These are phyloP conservation scores for Cladophialophora exuberans DNA, from an alignment of 2,329 filamentous ascomycete genomes.

Conservation along the genomic window DNA sequence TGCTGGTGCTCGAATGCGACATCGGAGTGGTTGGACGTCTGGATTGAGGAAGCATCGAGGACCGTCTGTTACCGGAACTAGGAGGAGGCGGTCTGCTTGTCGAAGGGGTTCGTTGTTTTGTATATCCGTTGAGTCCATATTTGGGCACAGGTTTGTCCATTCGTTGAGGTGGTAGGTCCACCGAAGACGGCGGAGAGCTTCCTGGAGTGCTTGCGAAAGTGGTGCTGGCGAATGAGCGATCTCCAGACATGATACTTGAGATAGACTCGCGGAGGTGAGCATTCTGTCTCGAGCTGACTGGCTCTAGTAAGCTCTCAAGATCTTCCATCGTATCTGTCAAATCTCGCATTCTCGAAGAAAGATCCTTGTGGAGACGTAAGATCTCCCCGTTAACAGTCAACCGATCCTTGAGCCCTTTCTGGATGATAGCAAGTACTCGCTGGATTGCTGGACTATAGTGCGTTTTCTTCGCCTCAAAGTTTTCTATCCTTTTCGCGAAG, in stretches of 20 bases:
- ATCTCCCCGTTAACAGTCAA: slow-evolving; percentile 97
- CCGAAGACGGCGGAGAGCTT: slow-evolving; percentile 70
- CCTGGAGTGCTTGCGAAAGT: slow-evolving; percentile 73
- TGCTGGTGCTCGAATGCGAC: slow-evolving; percentile 22
- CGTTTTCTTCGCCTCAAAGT: slow-evolving; percentile 89
- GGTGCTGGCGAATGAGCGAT: slow-evolving; percentile 67
- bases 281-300: slow-evolving; percentile 63
- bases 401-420: slow-evolving; percentile 93
- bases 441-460: slow-evolving; percentile 95
- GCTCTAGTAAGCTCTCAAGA: slow-evolving; percentile 74
- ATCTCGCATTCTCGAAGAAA: slow-evolving; percentile 78
- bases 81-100: slow-evolving; percentile 37
- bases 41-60: slow-evolving; percentile 27
- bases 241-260: slow-evolving; percentile 86
- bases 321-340: slow-evolving; percentile 77
- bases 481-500: slow-evolving; percentile 83
- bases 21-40: slow-evolving; percentile 32
- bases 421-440: slow-evolving; percentile 86
- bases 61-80: slow-evolving; percentile 28
- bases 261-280: slow-evolving; percentile 89
- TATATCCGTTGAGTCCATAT: slow-evolving; percentile 33
- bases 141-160: slow-evolving; percentile 54
- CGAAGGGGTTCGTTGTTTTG: slow-evolving; percentile 44
- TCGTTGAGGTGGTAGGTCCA: slow-evolving; percentile 59
- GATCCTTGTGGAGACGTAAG: slow-evolving; percentile 79